Evolutionary conservation across 2,329 filamentous ascomycete species (phyloP).

Genomic region (Corniculantispora saksenae): DNA sequence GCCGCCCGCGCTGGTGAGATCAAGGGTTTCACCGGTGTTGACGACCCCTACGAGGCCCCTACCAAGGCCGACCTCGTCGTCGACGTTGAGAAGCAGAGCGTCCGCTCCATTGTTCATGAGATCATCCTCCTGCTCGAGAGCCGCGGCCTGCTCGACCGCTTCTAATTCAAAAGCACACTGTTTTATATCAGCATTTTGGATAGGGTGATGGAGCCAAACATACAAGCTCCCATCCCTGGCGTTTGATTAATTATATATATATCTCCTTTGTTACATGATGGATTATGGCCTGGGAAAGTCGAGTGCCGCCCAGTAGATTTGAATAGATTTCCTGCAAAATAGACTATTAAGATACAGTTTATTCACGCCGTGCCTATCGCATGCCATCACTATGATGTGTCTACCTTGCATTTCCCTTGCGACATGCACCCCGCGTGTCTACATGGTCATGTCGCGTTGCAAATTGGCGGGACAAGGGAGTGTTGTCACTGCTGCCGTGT

Average conservation of each 20-base stretch:
- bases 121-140: conserved; percentile 92
- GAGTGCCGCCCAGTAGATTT: neutral
- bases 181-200: neutral
- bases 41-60: conserved; percentile 92
- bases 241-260: conserved; percentile 4
- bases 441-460: too few relatives aligned
- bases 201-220: neutral
- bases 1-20: conserved; percentile 86
- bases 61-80: conserved; percentile 80
- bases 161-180: conserved; percentile 37
- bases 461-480: too few relatives aligned
- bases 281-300: neutral
- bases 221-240: neutral
- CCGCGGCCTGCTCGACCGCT: conserved; percentile 78
- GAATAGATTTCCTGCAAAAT: conserved; percentile 2
- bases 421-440: too few relatives aligned
- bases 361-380: too few relatives aligned
- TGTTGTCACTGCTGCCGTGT: too few relatives aligned
- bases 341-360: neutral
- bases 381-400: too few relatives aligned
- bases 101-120: conserved; percentile 93
- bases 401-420: too few relatives aligned
- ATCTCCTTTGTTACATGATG: conserved; percentile 8
- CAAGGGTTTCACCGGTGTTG: conserved; percentile 96
- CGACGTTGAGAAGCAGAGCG: conserved; percentile 81